Percentiles rank a stretch among this genome's conserved stretches.
Evolutionary conservation across 164 flowering plant species (phyloP).

Genomic region (Santalum album): DNA sequence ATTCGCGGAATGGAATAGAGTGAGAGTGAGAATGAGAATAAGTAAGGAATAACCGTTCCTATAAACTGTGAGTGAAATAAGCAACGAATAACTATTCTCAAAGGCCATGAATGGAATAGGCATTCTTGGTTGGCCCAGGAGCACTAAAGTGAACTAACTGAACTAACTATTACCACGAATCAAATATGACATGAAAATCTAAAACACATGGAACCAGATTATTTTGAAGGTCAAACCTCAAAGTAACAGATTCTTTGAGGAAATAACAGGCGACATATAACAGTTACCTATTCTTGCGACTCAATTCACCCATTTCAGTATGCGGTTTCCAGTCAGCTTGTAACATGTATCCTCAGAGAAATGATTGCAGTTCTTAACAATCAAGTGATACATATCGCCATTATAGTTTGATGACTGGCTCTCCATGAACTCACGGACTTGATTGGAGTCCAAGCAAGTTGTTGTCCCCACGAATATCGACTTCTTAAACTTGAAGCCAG

Average conservation of each 20-base stretch:
- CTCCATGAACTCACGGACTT: constrained; percentile 52
- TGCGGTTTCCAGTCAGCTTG: constrained; percentile 45
- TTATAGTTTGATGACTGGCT: constrained; percentile 28
- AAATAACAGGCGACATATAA: background rate
- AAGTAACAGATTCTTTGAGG: background rate
- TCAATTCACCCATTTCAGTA: constrained; percentile 69
- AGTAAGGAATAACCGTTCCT: too few relatives aligned
- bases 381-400: constrained; percentile 56
- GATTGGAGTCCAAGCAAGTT: constrained; percentile 34
- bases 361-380: constrained; percentile 66
- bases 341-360: constrained; percentile 51
- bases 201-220: too few relatives aligned
- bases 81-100: too few relatives aligned
- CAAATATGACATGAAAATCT: too few relatives aligned
- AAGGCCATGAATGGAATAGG: too few relatives aligned
- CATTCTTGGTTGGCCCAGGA: too few relatives aligned
- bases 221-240: too few relatives aligned
- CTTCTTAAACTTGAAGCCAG: constrained; percentile 58
- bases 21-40: too few relatives aligned
- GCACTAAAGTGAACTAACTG: too few relatives aligned
- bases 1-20: too few relatives aligned
- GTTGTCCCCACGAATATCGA: constrained; percentile 60
- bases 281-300: constrained; percentile 54
- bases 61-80: too few relatives aligned
- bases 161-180: too few relatives aligned